Evolutionary conservation across 345 rosid genomes (phyloP), one percentile per base, ranked within the genome.

Genomic region (Eucalyptus brandiana): DNA sequence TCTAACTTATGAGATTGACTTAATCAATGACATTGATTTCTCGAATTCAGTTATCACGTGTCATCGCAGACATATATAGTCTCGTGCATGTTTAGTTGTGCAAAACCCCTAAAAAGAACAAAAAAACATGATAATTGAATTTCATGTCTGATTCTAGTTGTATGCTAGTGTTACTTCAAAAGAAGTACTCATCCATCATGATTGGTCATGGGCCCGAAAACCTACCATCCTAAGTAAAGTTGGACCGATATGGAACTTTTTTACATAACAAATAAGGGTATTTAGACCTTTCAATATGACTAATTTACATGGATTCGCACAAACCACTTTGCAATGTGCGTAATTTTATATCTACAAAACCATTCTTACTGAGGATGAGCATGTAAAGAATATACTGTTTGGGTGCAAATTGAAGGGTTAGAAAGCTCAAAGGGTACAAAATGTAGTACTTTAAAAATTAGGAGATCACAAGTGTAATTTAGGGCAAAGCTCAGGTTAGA

Each of bases 81-180:
- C 47, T 21, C 4, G 0, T 69, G 44, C 44, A 69, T 4, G 0
- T 34, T 9, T 69, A 34, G 28, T 21, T 19, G 45, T 10, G 8
- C 45, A 76, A 40, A 76, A 37, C 7, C 83, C 83, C 47, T 37
- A 76, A 21, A 76, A 76, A 21, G 9, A 40, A 76, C 15, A 40
- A 17, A 11, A 13, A 76, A 76, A 40, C 47, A 76, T 19, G 15
- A 0, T 23, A 76, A 40, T 4, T 76, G 4, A 21, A 76, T 37
- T 76, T 37, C 83, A 21, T 12, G 13, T 19, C 83, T 11, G 4
- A 19, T 12, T 40, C 47, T 76, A 37, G 42, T 21, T 21, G 83
- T 40, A 76, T 40, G 83, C 28, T 40, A 76, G 83, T 21, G 45
- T 76, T 37, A 21, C 47, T 62, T 62, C 69, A 62, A 62, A 60